phyloP scores from a whole-genome alignment of 2,329 filamentous ascomycete genomes.

The Penicillium sp. region DNA sequence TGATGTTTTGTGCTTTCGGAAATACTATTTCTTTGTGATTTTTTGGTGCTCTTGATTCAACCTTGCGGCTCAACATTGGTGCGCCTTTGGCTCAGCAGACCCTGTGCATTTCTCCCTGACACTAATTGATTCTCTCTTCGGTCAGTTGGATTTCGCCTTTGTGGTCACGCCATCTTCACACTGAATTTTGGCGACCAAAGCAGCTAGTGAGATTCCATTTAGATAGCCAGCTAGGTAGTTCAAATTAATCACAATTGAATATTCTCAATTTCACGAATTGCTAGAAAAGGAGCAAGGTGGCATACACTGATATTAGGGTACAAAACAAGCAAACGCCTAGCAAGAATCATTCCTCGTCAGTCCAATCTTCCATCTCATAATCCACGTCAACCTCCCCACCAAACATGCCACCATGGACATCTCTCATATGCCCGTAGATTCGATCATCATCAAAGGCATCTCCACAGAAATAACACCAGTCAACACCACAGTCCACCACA shows the following conservation, averaged over 20 bases:
- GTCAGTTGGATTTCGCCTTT: background rate
- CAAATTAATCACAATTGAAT: background rate
- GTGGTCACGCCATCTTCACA: background rate
- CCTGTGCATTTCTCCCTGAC: background rate
- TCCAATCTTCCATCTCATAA: background rate
- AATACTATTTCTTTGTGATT: conserved; percentile 1
- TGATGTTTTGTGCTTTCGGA: conserved; percentile 19
- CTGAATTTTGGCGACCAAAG: background rate
- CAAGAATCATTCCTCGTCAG: background rate
- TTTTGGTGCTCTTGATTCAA: conserved; percentile 2
- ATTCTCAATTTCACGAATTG: background rate
- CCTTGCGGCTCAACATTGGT: background rate
- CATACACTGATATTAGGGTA: too few relatives aligned
- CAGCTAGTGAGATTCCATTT: background rate
- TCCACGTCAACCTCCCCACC: conserved; percentile 27
- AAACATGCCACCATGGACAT: conserved; percentile 22
- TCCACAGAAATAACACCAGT: conserved; percentile 24
- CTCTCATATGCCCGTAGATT: conserved; percentile 16
- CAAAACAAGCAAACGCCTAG: background rate
- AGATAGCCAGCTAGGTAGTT: conserved; percentile 3
- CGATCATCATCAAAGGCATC: background rate
- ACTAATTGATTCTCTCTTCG: background rate
- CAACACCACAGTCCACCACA: conserved; percentile 14
- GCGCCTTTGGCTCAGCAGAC: too few relatives aligned
- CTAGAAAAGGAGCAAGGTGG: background rate